Base-by-base conservation (phyloP, 2,329 filamentous ascomycete species). In the Clonostachys solani region DNA sequence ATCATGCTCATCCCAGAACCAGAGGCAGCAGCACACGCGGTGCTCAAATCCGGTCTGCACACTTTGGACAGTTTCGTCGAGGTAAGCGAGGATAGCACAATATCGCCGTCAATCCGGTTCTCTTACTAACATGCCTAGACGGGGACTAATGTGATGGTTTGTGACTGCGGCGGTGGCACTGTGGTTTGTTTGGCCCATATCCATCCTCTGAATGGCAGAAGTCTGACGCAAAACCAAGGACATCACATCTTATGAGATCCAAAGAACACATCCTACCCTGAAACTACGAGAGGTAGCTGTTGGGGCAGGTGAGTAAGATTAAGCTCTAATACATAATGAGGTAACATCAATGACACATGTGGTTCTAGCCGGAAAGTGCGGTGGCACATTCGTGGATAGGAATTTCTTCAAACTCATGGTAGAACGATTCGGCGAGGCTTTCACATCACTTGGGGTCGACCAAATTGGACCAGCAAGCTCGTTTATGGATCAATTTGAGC, bases 391-490 rank as follows among this genome's bases (percentile, higher is more conserved):
- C 16, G 46, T 53, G 13, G 49, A 53, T 43, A 13, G 51, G 15
- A 53, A 51, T 19, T 42, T 53, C 2, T 48, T 47, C 33, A 50
- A 46, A 12, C 36, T 53, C 1, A 35, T 53, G n/a, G 17, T 17
- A 4, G 37, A 47, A 2, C 49, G 47, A n/a, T 53, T 53, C 19
- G 49, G 51, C 6, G 18, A 44, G 1, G 49, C 52, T 2, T 53
- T 53, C 29, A 49, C 48, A 1, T 42, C 34, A 5, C 37, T 50
- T 1, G 47, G 23, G 0, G 13, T 46, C 1, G 49, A 51, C 3
- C 17, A 48, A 2, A 55, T 50, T 12, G 53, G 36, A 7, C 36
- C 36, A 38, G 36, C 15, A 15, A 38, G 36, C 12, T 3, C 36
- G 2, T 38, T 38, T 17, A 38, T 38, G 36, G 36, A 38, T 17